phyloP scores from a whole-genome alignment of 495 filamentous ascomycete species.

The Hypoxylon subgilvum region DNA sequence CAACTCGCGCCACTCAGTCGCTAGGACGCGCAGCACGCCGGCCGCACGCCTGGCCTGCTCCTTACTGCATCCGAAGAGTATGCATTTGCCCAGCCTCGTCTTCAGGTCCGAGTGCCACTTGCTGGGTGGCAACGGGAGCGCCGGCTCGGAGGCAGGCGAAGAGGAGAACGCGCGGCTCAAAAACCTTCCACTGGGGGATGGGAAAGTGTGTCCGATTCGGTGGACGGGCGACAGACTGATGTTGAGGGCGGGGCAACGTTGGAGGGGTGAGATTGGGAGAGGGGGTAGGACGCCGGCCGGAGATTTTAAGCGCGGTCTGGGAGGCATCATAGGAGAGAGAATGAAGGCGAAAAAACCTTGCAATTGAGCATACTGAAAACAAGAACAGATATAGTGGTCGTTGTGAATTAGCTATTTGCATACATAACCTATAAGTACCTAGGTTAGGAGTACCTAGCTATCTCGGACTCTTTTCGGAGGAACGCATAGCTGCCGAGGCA shows the following conservation, averaged over 20 bases:
- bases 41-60: constrained; percentile 68
- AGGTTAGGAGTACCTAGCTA: too few relatives aligned
- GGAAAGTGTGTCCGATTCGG: neutral
- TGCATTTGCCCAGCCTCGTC: constrained; percentile 77
- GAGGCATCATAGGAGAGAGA: constrained; percentile 19
- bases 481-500: too few relatives aligned
- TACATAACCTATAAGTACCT: too few relatives aligned
- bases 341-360: neutral
- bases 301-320: constrained; percentile 20
- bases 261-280: neutral
- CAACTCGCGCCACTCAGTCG: constrained; percentile 77
- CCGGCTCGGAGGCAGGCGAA: constrained; percentile 4
- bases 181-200: neutral
- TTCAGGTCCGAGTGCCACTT: constrained; percentile 82
- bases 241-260: constrained; percentile 7
- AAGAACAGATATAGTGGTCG: too few relatives aligned
- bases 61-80: constrained; percentile 73
- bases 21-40: constrained; percentile 64
- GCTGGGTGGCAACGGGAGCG: constrained; percentile 39
- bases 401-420: too few relatives aligned
- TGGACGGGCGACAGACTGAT: neutral
- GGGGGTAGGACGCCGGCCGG: neutral
- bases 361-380: too few relatives aligned
- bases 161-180: neutral
- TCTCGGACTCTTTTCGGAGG: too few relatives aligned